Evolutionary conservation across 495 filamentous ascomycete genomes (phyloP), one percentile per base, ranked within the genome.

Genomic region (Penicillium maclennaniae): DNA sequence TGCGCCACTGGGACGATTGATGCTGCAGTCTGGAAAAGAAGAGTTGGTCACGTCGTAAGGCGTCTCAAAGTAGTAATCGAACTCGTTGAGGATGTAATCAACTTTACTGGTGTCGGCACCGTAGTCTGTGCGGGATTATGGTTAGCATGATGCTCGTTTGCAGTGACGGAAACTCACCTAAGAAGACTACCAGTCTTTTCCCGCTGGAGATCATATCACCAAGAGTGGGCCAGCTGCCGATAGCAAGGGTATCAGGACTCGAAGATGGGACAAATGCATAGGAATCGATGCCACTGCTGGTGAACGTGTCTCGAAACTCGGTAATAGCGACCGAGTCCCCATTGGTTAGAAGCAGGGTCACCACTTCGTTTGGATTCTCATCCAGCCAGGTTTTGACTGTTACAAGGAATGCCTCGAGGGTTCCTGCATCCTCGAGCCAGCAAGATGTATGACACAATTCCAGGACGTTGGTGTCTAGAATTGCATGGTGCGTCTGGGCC

Each of bases 31-130:
- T 1, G 66, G 59, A 54, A 78, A 77, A 9, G 65, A 54, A 8
- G 69, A 38, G 52, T 80, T 76, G 4, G 78, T 81, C 5, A 83
- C 76, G 47, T 83, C 82, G 62, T 72, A 91, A 14, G 83, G 66
- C 0, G 84, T 90, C 68, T 90, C 87, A 64, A 88, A 91, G 60
- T 86, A 79, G 65, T 87, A 77, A 47, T 72, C 66, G 67, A 88
- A 91, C 62, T 91, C 84, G 51, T 79, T 63, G 21, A 87, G 76
- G n/a, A 90, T 80, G 67, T 84, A 88, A 0, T 83, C 74, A 45
- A 81, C 76, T 1, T 60, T 54, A 8, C 60, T 45, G 42, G 74
- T 67, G 49, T 79, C 48, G 25, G 77, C 73, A 48, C 84, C 76
- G 55, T 69, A 74, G 58, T 80, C 77, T 69, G 40, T 47, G 21